These are phyloP conservation scores for Afroboletus lepidellus DNA, from an alignment of 1,284 basidiomycete species.

Conservation along the genomic window DNA sequence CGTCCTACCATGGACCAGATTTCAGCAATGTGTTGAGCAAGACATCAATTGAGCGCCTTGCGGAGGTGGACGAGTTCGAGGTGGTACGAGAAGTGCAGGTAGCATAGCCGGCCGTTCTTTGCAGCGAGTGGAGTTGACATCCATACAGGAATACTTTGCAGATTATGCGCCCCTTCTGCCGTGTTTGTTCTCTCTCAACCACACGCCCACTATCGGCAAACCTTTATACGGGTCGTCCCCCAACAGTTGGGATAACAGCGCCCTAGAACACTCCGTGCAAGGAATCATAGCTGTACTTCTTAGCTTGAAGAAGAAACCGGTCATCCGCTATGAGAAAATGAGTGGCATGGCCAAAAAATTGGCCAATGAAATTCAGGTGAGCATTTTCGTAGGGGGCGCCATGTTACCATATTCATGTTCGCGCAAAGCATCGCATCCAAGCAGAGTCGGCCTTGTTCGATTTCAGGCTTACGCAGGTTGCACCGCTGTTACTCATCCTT, in stretches of 20 bases:
- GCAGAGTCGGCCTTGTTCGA: slow-evolving; percentile 73
- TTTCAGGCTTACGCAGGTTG: slow-evolving; percentile 72
- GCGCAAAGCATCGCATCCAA: slow-evolving; percentile 64
- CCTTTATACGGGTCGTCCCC: slow-evolving; percentile 71
- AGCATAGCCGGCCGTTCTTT: slow-evolving; percentile 4
- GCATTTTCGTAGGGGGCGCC: slow-evolving; percentile 20
- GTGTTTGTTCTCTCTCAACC: slow-evolving; percentile 87
- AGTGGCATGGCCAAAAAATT: slow-evolving; percentile 89
- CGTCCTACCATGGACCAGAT: slow-evolving; percentile 48
- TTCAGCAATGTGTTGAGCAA: slow-evolving; percentile 95
- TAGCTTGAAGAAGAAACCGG: slow-evolving; percentile 93
- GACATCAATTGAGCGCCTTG: slow-evolving; percentile 88
- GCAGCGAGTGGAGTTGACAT: slow-evolving; percentile 1
- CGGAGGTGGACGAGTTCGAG: slow-evolving; percentile 94
- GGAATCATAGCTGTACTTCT: slow-evolving; percentile 88
- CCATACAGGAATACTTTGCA: slow-evolving; percentile 85
- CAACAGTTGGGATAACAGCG: slow-evolving; percentile 68
- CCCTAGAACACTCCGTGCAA: slow-evolving; percentile 77
- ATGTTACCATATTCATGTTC: slow-evolving; percentile 7
- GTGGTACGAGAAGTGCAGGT: slow-evolving; percentile 97
- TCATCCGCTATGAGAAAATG: slow-evolving; percentile 95
- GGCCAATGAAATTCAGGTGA: slow-evolving; percentile 80
- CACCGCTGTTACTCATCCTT: slow-evolving; percentile 73
- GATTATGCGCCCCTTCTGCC: slow-evolving; percentile 90
- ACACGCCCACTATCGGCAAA: slow-evolving; percentile 58